A percentile compares a stretch with the other conserved stretches of the same genome.
These are phyloP conservation scores for Dictyostelium brefeldianum DNA, from an alignment of 78 protist genomes.

Conservation along the genomic window DNA sequence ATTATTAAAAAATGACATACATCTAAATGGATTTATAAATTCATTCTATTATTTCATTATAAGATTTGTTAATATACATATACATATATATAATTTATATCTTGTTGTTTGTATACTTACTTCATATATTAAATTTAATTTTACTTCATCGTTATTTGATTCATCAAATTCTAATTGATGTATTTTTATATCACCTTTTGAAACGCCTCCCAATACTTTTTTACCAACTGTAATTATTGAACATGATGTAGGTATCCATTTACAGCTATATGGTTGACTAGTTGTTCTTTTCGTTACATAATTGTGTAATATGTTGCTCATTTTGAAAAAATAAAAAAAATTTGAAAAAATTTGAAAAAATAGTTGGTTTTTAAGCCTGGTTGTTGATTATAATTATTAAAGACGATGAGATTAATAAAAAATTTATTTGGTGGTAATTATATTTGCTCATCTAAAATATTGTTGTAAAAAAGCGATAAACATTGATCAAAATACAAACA, in stretches of 20 bases:
- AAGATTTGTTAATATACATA: background rate
- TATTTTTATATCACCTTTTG: conserved; percentile 10
- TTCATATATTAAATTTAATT: background rate
- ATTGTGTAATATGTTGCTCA: background rate
- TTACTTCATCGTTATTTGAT: background rate
- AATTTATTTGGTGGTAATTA: too few relatives aligned
- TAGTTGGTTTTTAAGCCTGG: too few relatives aligned
- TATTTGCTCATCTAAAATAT: too few relatives aligned
- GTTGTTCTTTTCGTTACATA: background rate
- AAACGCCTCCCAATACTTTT: background rate
- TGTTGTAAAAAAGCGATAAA: too few relatives aligned
- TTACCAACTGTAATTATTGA: conserved; percentile 11
- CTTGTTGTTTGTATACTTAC: too few relatives aligned
- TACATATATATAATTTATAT: too few relatives aligned
- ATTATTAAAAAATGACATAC: conserved; percentile 6
- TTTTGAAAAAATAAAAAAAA: conserved; percentile 11
- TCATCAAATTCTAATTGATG: conserved; percentile 3
- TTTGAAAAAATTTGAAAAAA: background rate
- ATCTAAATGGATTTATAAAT: conserved; percentile 16
- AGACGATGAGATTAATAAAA: too few relatives aligned
- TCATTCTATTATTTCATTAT: background rate
- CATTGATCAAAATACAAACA: too few relatives aligned
- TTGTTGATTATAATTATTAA: too few relatives aligned
- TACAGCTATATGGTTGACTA: background rate
- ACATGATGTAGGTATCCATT: conserved; percentile 4